Base-by-base conservation (phyloP, 441 rosid species). In the Mallotus japonicus region DNA sequence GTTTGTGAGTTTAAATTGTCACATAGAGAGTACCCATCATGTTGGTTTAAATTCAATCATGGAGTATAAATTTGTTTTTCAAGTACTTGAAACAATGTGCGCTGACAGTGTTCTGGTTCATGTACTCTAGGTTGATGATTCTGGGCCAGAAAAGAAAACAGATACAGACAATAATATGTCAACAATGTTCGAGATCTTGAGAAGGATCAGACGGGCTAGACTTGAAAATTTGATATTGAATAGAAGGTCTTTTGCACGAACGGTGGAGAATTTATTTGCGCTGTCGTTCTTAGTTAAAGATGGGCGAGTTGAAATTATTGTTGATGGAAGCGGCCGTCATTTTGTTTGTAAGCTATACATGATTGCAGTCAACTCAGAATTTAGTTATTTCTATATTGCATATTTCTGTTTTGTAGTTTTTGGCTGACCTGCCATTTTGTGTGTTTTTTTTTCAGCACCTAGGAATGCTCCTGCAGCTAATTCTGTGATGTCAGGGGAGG, bases 201-300 rank as follows among this genome's bases (percentile, higher is more conserved):
- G 80, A 80, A 79, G 65, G 76, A 80, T 80, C 73, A 87, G 80
- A 73, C 71, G 69, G 37, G 89, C 76, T 32, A 75, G 83, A 76
- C 88, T 92, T 76, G 97, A 92, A 73, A 82, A 67, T 74, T 74
- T 92, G 83, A 76, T 90, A 51, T 69, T 90, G 67, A 92, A 92
- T 75, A 80, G 93, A 69, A 82, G 67, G 24, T 92, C 90, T 55
- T 90, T 90, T 83, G 88, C 95, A 4, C 93, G 87, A 80, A 88
- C 97, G 0, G 87, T 90, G 51, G 93, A 92, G 80, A 92, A 90
- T 75, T 73, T 92, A 67, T 92, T 93, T 78, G 96, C 96, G 8
- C 78, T 90, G 49, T 91, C 98, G 6, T 91, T 91, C 84, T 81
- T 93, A 57, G 87, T 84, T 50, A 93, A 89, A 83, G 98, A 90